These are phyloP conservation scores for Puccinia triticina DNA, from an alignment of 1,284 basidiomycete species.

Conservation along the genomic window DNA sequence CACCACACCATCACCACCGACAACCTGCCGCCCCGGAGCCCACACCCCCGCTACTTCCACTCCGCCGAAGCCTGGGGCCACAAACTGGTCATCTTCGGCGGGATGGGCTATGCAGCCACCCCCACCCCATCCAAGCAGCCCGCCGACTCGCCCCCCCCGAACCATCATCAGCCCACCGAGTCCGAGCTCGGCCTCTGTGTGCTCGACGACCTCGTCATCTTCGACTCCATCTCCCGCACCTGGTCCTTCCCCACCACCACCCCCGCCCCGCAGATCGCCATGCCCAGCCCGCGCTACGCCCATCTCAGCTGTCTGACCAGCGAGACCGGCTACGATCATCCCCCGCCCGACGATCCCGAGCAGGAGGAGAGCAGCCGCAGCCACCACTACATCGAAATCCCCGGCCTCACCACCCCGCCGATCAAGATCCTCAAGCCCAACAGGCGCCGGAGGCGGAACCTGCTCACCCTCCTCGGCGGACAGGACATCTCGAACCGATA, in stretches of 20 bases:
- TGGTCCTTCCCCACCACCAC: conserved; percentile 53
- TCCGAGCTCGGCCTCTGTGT: conserved; percentile 52
- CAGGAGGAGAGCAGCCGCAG: background rate
- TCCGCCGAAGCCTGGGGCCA: conserved; percentile 84
- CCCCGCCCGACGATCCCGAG: background rate
- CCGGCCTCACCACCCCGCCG: background rate
- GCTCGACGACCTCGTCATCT: conserved; percentile 54
- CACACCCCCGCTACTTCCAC: conserved; percentile 78
- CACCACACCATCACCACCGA: conserved; percentile 52
- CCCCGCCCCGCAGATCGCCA: conserved; percentile 53
- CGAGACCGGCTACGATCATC: conserved; percentile 60
- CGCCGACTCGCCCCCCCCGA: conserved; percentile 35
- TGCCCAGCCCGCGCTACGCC: conserved; percentile 82
- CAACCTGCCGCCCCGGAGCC: conserved; percentile 67
- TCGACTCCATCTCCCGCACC: conserved; percentile 50
- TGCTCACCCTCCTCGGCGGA: conserved; percentile 39
- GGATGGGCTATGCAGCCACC: conserved; percentile 75
- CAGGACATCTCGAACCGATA: conserved; percentile 58
- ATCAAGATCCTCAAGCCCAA: conserved; percentile 32
- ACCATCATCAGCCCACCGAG: conserved; percentile 49
- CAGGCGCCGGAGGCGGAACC: conserved; percentile 23
- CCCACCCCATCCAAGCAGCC: conserved; percentile 60
- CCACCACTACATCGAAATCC: conserved; percentile 21
- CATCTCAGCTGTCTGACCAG: conserved; percentile 82
- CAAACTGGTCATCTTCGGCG: conserved; percentile 85